Conservation (phyloP, 1,284 basidiomycete species). For the Rhodotorula sp. region DNA sequence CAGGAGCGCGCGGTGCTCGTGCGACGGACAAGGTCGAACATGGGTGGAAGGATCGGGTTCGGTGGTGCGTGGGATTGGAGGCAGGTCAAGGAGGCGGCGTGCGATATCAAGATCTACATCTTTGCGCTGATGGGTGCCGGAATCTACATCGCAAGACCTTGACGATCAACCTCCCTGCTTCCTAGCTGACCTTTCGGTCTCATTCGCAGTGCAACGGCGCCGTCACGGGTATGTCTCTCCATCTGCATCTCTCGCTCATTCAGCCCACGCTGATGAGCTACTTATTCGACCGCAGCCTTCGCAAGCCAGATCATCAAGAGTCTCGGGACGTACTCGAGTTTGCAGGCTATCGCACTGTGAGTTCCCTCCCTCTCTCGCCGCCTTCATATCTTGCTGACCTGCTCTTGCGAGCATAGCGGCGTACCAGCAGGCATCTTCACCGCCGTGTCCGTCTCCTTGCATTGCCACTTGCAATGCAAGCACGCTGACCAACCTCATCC, state of each 20-base stretch:
- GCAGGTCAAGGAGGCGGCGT: constrained; percentile 52
- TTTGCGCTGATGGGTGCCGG: constrained; percentile 50
- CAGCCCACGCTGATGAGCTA: background rate
- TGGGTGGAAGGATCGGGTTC: constrained; percentile 43
- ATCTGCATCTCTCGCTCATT: background rate
- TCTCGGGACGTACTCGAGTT: constrained; percentile 54
- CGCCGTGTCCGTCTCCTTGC: background rate
- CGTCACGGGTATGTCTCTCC: constrained; percentile 51
- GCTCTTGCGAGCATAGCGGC: background rate
- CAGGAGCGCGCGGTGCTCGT: constrained; percentile 50
- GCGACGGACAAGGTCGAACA: constrained; percentile 49
- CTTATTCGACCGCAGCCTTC: constrained; percentile 49
- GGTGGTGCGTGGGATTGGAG: constrained; percentile 46
- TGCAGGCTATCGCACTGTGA: constrained; percentile 52
- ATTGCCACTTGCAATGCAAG: background rate
- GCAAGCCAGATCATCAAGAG: constrained; percentile 54
- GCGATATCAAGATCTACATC: constrained; percentile 54
- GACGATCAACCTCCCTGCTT: background rate
- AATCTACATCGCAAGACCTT: constrained; percentile 44
- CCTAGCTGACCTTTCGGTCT: background rate
- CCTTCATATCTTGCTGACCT: background rate
- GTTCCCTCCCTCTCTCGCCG: background rate
- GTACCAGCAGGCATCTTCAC: background rate
- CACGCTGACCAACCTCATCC: constrained; percentile 46
- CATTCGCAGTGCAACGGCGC: constrained; percentile 46